A percentile compares a stretch with the other conserved stretches of the same genome.
These are phyloP conservation scores for Candida piceae DNA, from an alignment of 805 yeast genomes.

Conservation along the genomic window DNA sequence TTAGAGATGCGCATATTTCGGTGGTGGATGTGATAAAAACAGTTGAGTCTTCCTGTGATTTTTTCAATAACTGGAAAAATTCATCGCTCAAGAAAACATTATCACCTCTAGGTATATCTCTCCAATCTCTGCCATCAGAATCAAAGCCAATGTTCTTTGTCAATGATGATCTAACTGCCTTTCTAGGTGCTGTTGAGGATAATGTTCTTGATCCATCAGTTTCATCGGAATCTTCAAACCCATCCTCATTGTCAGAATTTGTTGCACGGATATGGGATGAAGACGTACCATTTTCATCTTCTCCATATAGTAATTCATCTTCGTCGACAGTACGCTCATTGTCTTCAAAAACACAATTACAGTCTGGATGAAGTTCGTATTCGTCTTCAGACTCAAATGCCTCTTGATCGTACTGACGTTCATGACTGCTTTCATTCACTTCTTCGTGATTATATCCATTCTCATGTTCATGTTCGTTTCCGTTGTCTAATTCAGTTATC, in stretches of 20 bases:
- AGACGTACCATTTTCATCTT: constrained; percentile 1
- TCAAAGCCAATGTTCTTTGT: constrained; percentile 43
- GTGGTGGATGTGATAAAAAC: constrained; percentile 26
- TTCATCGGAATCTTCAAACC: too few species aligned
- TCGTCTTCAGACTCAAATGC: constrained; percentile 9
- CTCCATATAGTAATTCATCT: constrained; percentile 4
- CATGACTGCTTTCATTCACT: constrained; percentile 22
- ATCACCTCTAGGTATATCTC: constrained; percentile 61
- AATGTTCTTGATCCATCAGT: background rate
- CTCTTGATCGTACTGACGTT: constrained; percentile 13
- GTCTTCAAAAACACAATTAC: constrained; percentile 32
- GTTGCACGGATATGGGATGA: too few species aligned
- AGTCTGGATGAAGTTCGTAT: constrained; percentile 32
- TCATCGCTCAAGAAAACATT: constrained; percentile 36
- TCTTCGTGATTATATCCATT: constrained; percentile 10
- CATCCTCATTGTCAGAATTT: too few species aligned
- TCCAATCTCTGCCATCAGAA: constrained; percentile 62
- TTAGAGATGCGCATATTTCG: constrained; percentile 21
- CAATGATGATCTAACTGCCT: constrained; percentile 31
- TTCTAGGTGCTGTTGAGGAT: constrained; percentile 14
- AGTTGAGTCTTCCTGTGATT: constrained; percentile 16
- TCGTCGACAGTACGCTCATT: background rate
- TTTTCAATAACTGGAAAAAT: constrained; percentile 19
- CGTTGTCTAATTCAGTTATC: too few species aligned
- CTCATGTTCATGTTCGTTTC: constrained; percentile 23